A percentile compares a stretch with the other conserved stretches of the same genome.
phyloP scores from a whole-genome alignment of 257 asterid genomes.

The Solanum chaucha region DNA sequence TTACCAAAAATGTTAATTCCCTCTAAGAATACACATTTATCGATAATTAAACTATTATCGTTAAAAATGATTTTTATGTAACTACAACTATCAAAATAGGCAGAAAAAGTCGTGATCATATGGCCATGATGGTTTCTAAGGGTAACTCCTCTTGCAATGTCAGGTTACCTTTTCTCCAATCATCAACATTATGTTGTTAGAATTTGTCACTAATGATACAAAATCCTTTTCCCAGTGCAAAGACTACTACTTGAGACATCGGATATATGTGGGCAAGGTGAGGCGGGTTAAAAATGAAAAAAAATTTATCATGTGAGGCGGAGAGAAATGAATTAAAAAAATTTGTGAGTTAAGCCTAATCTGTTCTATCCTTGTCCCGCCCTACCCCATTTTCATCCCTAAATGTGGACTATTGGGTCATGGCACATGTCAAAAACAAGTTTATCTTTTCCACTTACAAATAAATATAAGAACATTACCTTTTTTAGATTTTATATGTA shows the following conservation, averaged over 20 bases:
- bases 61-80: neutral
- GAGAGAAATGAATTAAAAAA: neutral
- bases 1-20: neutral
- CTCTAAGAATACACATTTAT: too few species aligned
- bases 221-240: too few species aligned
- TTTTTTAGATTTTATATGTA: too few species aligned
- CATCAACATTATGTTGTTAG: neutral
- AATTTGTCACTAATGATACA: neutral
- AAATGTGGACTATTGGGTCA: neutral
- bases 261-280: neutral
- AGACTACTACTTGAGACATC: neutral
- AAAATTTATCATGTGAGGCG: neutral
- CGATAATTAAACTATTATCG: neutral
- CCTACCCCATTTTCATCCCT: neutral
- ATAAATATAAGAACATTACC: too few species aligned
- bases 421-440: neutral
- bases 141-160: neutral
- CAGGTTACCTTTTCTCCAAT: neutral
- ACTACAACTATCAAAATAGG: neutral
- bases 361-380: too few species aligned
- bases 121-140: neutral
- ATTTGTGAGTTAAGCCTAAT: neutral
- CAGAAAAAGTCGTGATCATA: neutral
- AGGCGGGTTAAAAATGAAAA: neutral
- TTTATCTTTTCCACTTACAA: neutral